These are phyloP conservation scores for Gonapodya sp. DNA, from an alignment of 192 early-diverging fungal genomes.

Conservation along the genomic window DNA sequence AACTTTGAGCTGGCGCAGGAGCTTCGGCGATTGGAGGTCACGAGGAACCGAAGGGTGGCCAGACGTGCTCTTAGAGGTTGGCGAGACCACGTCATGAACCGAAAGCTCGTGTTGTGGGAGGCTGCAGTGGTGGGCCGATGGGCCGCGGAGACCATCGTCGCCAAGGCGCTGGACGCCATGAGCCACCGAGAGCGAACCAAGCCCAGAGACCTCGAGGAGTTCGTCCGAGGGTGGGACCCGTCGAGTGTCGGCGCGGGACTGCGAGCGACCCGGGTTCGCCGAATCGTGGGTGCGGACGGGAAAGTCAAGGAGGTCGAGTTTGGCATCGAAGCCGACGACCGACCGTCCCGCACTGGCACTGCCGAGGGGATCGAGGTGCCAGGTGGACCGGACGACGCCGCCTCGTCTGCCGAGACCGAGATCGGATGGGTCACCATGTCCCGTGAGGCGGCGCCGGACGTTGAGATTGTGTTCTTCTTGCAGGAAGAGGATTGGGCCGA, in stretches of 20 bases:
- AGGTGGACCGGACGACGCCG: background rate
- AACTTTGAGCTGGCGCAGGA: background rate
- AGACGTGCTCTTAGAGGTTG: background rate
- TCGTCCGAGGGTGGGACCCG: background rate
- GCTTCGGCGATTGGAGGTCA: background rate
- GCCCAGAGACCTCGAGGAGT: background rate
- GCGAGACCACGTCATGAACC: background rate
- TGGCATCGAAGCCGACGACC: background rate
- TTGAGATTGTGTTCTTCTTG: background rate
- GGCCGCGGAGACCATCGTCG: background rate
- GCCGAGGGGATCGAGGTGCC: background rate
- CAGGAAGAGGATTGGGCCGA: background rate
- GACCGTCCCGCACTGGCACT: background rate
- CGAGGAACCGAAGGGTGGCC: background rate
- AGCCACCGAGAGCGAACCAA: background rate
- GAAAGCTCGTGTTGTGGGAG: background rate
- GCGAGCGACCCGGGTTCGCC: background rate
- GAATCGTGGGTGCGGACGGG: background rate
- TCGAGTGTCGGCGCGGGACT: background rate
- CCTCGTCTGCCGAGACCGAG: background rate
- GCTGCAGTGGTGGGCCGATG: background rate
- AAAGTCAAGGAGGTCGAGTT: conserved; percentile 4
- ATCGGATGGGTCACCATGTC: background rate
- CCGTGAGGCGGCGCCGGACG: background rate
- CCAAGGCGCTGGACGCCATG: background rate